These are phyloP conservation scores for Metarhizium robertsii DNA, from an alignment of 2,329 filamentous ascomycete genomes.

Conservation along the genomic window DNA sequence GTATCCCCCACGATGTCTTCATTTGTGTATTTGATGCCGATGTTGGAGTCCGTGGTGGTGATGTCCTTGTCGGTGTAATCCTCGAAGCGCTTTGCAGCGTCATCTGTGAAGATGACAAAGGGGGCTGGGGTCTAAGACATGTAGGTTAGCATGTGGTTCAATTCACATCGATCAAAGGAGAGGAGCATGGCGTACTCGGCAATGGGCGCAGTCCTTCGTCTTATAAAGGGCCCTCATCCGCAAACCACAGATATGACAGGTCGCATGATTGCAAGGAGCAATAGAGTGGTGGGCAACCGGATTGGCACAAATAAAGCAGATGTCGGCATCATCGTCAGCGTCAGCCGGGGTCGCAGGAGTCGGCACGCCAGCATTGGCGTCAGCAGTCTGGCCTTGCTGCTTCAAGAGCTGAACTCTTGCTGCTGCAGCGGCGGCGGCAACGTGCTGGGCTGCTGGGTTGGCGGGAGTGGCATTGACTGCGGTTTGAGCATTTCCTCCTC, in stretches of 20 bases:
- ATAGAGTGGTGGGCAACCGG: slow-evolving; percentile 79
- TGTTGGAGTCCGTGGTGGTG: slow-evolving; percentile 68
- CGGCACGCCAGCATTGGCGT: slow-evolving; percentile 15
- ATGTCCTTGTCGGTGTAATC: slow-evolving; percentile 71
- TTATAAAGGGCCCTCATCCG: slow-evolving; percentile 91
- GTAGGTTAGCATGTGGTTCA: slow-evolving; percentile 11
- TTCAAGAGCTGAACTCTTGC: slow-evolving; percentile 18
- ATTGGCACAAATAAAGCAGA: slow-evolving; percentile 97
- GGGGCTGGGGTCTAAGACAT: slow-evolving; percentile 49
- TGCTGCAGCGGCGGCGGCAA: slow-evolving; percentile 21
- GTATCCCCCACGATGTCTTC: slow-evolving; percentile 88
- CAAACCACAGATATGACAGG: slow-evolving; percentile 91
- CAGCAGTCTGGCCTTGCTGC: slow-evolving; percentile 10
- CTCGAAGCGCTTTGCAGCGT: slow-evolving; percentile 70
- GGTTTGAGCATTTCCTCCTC: slow-evolving; percentile 7
- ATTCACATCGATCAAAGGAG: background rate
- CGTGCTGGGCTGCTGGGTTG: slow-evolving; percentile 21
- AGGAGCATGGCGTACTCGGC: slow-evolving; percentile 52
- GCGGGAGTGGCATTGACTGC: slow-evolving; percentile 8
- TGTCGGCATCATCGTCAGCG: slow-evolving; percentile 43
- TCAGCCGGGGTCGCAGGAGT: slow-evolving; percentile 8
- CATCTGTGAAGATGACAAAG: slow-evolving; percentile 88
- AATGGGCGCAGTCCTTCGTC: slow-evolving; percentile 93
- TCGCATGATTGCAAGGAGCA: slow-evolving; percentile 90
- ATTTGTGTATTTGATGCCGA: slow-evolving; percentile 87